Base-by-base conservation (phyloP, 169 alveolate genomes). In the Babesia sp. region DNA sequence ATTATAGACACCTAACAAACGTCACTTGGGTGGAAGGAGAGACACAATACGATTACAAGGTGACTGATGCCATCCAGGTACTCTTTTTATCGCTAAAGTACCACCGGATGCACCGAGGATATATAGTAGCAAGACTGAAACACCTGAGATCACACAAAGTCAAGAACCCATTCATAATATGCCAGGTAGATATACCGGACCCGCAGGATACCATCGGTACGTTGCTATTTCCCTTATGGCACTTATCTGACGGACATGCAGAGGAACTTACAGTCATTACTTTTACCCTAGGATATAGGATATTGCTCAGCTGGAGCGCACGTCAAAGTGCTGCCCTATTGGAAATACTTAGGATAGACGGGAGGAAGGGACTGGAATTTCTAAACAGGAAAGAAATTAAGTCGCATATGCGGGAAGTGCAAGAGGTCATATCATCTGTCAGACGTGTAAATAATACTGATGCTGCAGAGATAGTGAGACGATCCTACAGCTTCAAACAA, bases 1-100 rank as follows among this genome's bases (percentile, higher is more conserved):
- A 3, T 37, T 60, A 66, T 71, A 79, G 87, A 41, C 75, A 53
- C 29, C 20, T 79, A 8, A 71, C 20, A 28, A 69, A 71, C 18
- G 85, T 87, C 26, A 46, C 75, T 14, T 78, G 68, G 58, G 83
- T 80, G 45, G 86, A 80, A 64, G 87, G 89, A 48, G 85, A 87
- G 20, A 84, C 77, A 16, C 74, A 75, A 7, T 75, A 87, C 31
- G 93, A 87, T 64, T 87, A 77, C 61, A 80, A 72, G 63, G 41
- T 87, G 36, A 81, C 89, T 14, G 76, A 74, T 61, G 79, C 64
- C 39, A 87, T 80, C n/a, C 82, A 75, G 36, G 86, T 85, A 34
- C 64, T 87, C 26, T 87, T 87, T 53, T 83, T 87, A 50, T 87
- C 93, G 34, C 66, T 84, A 79, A 83, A 84, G 67, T 87, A 84